A percentile compares a stretch with the other conserved stretches of the same genome.
These are phyloP conservation scores for Grosmannia serpens DNA, from an alignment of 2,329 filamentous ascomycete genomes.

Conservation along the genomic window DNA sequence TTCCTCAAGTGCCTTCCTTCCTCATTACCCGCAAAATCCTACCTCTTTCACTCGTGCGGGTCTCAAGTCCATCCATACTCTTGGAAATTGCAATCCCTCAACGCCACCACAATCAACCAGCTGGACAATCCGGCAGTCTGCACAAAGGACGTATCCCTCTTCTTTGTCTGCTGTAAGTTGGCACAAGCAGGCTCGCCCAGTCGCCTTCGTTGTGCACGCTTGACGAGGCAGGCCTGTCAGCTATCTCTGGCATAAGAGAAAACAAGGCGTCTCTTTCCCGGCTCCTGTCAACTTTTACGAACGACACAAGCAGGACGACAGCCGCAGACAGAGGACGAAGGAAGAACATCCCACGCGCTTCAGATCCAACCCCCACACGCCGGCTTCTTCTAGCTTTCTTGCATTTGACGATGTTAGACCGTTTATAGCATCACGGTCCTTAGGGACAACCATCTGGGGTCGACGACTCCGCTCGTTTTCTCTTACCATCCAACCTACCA, in stretches of 20 bases:
- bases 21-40: neutral
- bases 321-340: too few species aligned
- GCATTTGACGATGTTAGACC: slow-evolving; percentile 15
- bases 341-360: neutral
- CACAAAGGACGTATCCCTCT: neutral
- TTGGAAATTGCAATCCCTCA: too few species aligned
- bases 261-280: neutral
- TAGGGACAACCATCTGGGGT: slow-evolving; percentile 27
- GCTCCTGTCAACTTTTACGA: neutral
- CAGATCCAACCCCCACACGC: neutral
- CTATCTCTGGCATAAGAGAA: neutral
- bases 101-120: neutral
- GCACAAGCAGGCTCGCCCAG: neutral
- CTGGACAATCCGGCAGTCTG: neutral
- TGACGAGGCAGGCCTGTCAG: neutral
- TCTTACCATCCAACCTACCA: neutral
- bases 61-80: neutral
- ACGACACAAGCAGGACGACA: neutral
- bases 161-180: neutral
- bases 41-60: neutral
- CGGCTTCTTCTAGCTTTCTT: neutral
- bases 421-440: slow-evolving; percentile 28
- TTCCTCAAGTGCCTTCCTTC: neutral
- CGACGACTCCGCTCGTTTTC: neutral
- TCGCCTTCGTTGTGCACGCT: neutral